Conservation (phyloP, 495 filamentous ascomycete species). For the Pyrenula massariospora region DNA sequence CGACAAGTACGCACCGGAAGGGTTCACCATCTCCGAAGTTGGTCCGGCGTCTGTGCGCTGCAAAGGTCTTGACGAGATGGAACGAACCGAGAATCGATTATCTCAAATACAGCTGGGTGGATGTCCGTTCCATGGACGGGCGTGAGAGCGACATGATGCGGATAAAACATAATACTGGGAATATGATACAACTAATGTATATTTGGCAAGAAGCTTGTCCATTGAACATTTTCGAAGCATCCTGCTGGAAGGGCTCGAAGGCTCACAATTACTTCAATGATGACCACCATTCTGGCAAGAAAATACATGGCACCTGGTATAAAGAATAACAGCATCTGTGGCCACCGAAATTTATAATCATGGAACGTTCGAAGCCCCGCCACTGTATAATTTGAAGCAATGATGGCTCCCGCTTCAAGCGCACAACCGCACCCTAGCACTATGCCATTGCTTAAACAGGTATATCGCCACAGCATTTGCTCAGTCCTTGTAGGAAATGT, state of each 20-base stretch:
- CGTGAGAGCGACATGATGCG: too few species aligned
- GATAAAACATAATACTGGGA: neutral
- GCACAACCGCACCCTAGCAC: constrained; percentile 2
- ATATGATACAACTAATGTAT: constrained; percentile 4
- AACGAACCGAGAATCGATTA: neutral
- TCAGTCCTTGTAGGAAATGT: constrained; percentile 24
- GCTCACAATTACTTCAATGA: constrained; percentile 8
- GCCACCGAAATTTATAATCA: constrained; percentile 13
- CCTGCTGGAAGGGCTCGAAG: constrained; percentile 12
- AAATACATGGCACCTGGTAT: constrained; percentile 9
- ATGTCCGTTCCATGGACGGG: neutral
- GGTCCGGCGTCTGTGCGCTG: neutral
- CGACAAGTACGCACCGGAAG: neutral
- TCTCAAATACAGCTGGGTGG: neutral
- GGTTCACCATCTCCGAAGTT: neutral
- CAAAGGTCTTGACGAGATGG: neutral
- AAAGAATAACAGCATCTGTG: constrained; percentile 9
- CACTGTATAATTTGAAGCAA: constrained; percentile 3
- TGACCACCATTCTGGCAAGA: constrained; percentile 4
- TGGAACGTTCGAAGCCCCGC: constrained; percentile 2
- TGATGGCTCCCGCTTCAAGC: constrained; percentile 4
- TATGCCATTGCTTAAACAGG: constrained; percentile 1
- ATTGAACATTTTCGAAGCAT: constrained; percentile 14
- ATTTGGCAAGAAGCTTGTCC: constrained; percentile 17
- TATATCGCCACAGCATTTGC: constrained; percentile 17